These are phyloP conservation scores for Solanum chiquidenum DNA, from an alignment of 257 asterid species.

Conservation along the genomic window DNA sequence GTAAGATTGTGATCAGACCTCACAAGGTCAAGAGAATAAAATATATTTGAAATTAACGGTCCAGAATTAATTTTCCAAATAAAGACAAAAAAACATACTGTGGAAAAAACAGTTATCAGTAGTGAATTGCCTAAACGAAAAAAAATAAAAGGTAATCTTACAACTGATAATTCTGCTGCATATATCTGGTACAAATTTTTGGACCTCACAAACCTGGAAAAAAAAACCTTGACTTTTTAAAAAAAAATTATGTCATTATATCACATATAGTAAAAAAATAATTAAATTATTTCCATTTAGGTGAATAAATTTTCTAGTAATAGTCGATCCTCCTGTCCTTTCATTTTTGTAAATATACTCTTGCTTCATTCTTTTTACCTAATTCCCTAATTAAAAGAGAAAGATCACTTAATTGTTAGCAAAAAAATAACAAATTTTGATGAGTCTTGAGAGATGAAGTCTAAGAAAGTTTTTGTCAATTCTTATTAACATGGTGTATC, in stretches of 20 bases:
- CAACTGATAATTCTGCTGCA: background rate
- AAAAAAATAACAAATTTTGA: background rate
- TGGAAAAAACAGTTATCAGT: background rate
- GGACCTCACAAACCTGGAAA: background rate
- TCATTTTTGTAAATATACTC: background rate
- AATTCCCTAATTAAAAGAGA: background rate
- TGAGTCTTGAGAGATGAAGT: background rate
- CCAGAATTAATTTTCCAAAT: background rate
- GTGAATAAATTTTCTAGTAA: background rate
- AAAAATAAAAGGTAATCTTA: background rate
- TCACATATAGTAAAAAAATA: background rate
- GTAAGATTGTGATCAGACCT: background rate
- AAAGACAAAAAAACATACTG: background rate
- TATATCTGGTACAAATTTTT: background rate
- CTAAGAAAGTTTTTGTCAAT: background rate
- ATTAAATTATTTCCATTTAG: background rate
- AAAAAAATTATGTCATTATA: background rate
- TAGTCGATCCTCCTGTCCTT: background rate
- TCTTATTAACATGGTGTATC: background rate
- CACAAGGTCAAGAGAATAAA: background rate
- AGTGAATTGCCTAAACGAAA: background rate
- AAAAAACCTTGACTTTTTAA: background rate
- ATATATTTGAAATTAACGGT: constrained; percentile 2
- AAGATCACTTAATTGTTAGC: background rate
- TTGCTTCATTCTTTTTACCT: background rate